These are phyloP conservation scores for Thuidium tamariscinum DNA, from an alignment of 225 moss, liverwort and hornwort species.

Conservation along the genomic window DNA sequence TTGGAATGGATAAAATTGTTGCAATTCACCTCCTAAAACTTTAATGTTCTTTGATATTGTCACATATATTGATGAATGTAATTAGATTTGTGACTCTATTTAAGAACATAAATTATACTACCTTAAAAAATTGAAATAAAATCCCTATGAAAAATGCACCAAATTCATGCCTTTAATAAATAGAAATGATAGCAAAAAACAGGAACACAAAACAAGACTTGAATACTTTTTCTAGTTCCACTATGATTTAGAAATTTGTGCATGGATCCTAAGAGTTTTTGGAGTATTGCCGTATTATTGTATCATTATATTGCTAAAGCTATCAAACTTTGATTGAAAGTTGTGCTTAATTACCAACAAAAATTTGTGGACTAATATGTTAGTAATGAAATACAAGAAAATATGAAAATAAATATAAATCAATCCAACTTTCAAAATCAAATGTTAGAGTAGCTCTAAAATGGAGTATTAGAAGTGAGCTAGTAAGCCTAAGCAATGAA, in stretches of 20 bases:
- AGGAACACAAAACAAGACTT: neutral
- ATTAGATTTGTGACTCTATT: neutral
- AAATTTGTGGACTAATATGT: neutral
- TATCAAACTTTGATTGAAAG: too few relatives aligned
- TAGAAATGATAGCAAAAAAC: neutral
- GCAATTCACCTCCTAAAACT: neutral
- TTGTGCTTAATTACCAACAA: too few relatives aligned
- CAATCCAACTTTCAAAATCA: neutral
- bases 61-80: neutral
- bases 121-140: neutral
- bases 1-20: fast-evolving
- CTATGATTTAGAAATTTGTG: neutral
- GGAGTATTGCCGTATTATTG: too few relatives aligned
- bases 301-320: neutral
- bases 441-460: neutral
- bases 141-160: neutral
- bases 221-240: neutral
- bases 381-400: too few relatives aligned
- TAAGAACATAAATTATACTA: neutral
- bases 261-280: neutral
- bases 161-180: neutral
- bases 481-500: neutral
- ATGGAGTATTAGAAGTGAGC: neutral
- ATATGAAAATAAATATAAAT: neutral
- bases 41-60: neutral